phyloP scores from a whole-genome alignment of 345 rosid genomes.

The Microcos paniculata region DNA sequence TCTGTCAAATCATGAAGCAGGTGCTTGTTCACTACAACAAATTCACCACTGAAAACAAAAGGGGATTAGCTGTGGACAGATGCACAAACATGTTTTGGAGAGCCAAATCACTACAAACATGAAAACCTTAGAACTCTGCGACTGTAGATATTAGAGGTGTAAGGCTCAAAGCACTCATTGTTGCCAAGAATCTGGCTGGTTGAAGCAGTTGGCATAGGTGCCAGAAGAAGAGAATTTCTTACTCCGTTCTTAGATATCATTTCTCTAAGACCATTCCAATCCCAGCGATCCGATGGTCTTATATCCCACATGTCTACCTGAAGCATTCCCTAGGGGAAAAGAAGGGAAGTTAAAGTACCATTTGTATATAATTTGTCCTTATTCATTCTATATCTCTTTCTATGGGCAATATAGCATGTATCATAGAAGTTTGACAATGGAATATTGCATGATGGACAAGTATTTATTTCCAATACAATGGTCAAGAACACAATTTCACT shows the following conservation, averaged over 20 bases:
- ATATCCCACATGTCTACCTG: conserved; percentile 36
- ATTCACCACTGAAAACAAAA: conserved; percentile 60
- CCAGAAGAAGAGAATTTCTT: conserved; percentile 81
- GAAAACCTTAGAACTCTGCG: conserved; percentile 72
- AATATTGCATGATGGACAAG: background rate
- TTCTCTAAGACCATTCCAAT: conserved; percentile 42
- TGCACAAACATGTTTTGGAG: background rate
- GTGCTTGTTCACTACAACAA: conserved; percentile 83
- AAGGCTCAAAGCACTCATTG: conserved; percentile 83
- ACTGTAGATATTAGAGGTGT: conserved; percentile 78
- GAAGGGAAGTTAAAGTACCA: background rate
- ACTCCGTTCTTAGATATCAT: conserved; percentile 72
- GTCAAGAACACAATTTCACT: background rate
- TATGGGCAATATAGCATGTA: background rate
- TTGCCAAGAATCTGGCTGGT: conserved; percentile 94
- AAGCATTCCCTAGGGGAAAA: conserved; percentile 26
- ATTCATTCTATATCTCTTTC: conserved; percentile 1
- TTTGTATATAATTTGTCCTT: background rate
- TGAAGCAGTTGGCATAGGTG: conserved; percentile 93
- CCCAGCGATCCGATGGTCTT: conserved; percentile 30
- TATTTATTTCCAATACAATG: background rate
- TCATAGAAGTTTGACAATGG: background rate
- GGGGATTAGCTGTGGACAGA: conserved; percentile 3
- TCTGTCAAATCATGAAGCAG: conserved; percentile 78
- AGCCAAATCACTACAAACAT: background rate